Base-by-base conservation (phyloP, 2,329 filamentous ascomycete species). In the Didymella sp. region DNA sequence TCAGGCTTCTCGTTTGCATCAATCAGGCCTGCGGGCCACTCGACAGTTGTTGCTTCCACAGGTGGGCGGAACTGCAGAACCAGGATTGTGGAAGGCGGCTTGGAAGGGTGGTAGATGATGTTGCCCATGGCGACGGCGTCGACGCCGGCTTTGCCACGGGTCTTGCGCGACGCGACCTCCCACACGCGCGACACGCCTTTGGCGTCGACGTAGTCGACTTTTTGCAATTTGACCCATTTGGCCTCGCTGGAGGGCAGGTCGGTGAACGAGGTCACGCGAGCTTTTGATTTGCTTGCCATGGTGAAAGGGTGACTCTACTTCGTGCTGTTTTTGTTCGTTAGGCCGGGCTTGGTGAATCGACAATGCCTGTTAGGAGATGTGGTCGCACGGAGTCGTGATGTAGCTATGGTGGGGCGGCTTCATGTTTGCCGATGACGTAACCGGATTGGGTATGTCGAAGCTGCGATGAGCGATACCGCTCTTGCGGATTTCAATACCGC, bases 81-180 rank as follows among this genome's bases (percentile, higher is more conserved):
- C 8, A 76, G 52, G 12, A 76, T 69, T 12, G 73, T 74, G 6
- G 62, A 62, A 4, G 73, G 69, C 3, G 66, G 64, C 6, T 65
- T 62, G 46, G 59, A 46, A n/a, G 70, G 64, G 44, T 70, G 62
- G 51, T 70, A 61, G 50, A 92, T 78, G 59, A 91, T 84, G 52
- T 87, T 88, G 17, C 90, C 81, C 61, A 92, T 90, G 54, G 88
- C 87, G 15, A 91, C 88, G 49, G 87, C 88, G 68, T 91, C 89
- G 47, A 69, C 46, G 38, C 67, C 67, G 0, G 62, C 47, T 50
- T 89, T 85, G 30, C 84, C 82, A 48, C 81, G 80, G 0, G 88
- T 91, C 21, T 80, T 82, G 21, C 89, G 84, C 71, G 89, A 86
- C 6, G 88, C 87, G 1, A 87, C 87, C 72, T 91, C 89, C 89